Base-by-base conservation (phyloP, 2,329 filamentous ascomycete species). In the Parastagonospora nodorum region DNA sequence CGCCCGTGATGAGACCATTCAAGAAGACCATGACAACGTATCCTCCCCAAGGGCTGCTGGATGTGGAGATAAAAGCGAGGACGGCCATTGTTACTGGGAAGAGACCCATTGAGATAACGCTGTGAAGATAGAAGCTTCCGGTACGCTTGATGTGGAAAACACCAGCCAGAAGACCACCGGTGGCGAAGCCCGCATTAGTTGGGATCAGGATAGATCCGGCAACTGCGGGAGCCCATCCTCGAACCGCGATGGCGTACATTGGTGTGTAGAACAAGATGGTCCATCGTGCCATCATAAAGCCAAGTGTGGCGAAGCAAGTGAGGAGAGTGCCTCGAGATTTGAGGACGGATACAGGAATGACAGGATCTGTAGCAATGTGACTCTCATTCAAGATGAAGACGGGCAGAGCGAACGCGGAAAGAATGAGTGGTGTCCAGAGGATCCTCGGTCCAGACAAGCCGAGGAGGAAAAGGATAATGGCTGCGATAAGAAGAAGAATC, bases 221-320 rank as follows among this genome's bases (percentile, higher is more conserved):
- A 1, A 84, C 77, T 1, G 88, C 87, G 0, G 89, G 87, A 1
- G 81, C 75, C 76, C 88, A 88, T 48, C 84, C 84, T 2, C 87
- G 84, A 1, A 94, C 87, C 3, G 89, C 88, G 50, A 94, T 84
- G 30, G 89, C 88, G 63, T 90, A 92, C 37, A 91, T 84, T 0
- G 91, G 90, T 0, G 87, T 83, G 73, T 91, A 95, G 77, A 92
- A 94, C 7, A 95, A 78, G 2, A 95, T 81, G 6, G 81, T 82
- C 90, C 90, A 95, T 50, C 91, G 86, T 2, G 88, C 82, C 67
- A 89, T 86, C 89, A 95, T 93, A 69, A 91, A 82, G 15, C 88
- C 86, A 0, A 92, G 80, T 42, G 91, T 89, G 1, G 87, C 82
- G 16, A 92, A 65, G 66, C 90, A 93, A 1, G 88, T 88, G 16